Conservation (phyloP, 805 yeast species). For the Metschnikowia arizonensis region DNA sequence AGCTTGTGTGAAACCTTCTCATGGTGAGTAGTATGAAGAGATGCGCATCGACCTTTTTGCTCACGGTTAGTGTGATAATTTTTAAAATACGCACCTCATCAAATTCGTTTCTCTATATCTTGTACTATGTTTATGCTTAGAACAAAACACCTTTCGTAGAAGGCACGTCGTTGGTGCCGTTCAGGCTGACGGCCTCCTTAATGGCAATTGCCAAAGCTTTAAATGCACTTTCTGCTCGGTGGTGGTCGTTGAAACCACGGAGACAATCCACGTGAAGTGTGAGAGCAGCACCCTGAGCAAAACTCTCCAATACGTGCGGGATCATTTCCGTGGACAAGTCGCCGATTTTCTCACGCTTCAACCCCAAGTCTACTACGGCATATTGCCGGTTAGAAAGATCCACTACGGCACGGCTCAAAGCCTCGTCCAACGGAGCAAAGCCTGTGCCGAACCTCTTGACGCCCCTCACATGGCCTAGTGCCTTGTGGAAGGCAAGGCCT, state of each 20-base stretch:
- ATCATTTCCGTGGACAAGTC: slow-evolving; percentile 93
- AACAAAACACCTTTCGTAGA: slow-evolving; percentile 93
- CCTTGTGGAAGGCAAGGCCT: slow-evolving; percentile 84
- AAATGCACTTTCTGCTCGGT: slow-evolving; percentile 92
- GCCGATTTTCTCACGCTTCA: slow-evolving; percentile 90
- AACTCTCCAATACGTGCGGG: slow-evolving; percentile 93
- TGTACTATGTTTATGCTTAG: slow-evolving; percentile 24
- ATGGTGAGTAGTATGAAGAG: slow-evolving; percentile 6
- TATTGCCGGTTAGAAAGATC: slow-evolving; percentile 91
- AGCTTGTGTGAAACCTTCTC: slow-evolving; percentile 14
- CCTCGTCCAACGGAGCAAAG: slow-evolving; percentile 95
- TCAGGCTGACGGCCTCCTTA: slow-evolving; percentile 74
- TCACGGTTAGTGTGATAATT: too few relatives aligned
- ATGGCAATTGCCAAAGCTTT: slow-evolving; percentile 94
- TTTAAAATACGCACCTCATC: too few relatives aligned
- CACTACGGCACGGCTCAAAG: slow-evolving; percentile 91
- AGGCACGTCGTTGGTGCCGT: slow-evolving; percentile 89
- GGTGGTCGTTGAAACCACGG: slow-evolving; percentile 94
- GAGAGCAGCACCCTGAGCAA: slow-evolving; percentile 86
- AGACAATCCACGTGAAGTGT: slow-evolving; percentile 93
- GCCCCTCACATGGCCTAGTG: slow-evolving; percentile 85
- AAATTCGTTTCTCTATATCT: too few relatives aligned
- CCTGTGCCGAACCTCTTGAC: slow-evolving; percentile 90
- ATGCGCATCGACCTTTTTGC: slow-evolving; percentile 5
- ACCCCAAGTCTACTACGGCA: slow-evolving; percentile 84